These are phyloP conservation scores for Neckera pumila DNA, from an alignment of 225 moss, liverwort and hornwort genomes.

Conservation along the genomic window DNA sequence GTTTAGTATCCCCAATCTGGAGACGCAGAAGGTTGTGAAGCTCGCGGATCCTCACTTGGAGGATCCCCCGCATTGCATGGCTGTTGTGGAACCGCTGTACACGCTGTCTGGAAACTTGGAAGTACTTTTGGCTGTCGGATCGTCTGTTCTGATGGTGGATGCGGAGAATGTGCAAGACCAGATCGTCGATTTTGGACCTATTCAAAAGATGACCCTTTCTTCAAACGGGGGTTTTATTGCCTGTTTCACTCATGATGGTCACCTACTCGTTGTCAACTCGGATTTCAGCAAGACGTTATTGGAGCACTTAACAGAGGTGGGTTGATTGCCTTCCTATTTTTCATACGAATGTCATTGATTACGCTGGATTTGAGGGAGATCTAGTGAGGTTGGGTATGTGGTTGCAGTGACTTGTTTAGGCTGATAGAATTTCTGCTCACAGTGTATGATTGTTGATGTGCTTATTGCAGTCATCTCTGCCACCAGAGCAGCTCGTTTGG, in stretches of 20 bases:
- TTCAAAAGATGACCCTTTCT: conserved; percentile 88
- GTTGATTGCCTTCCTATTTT: neutral
- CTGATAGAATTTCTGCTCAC: neutral
- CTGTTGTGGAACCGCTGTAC: conserved; percentile 71
- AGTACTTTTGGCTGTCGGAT: conserved; percentile 74
- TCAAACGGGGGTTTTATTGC: conserved; percentile 73
- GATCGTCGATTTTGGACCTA: conserved; percentile 63
- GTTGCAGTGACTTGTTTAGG: neutral
- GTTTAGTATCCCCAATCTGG: conserved; percentile 86
- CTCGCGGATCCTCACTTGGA: conserved; percentile 79
- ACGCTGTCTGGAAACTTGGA: conserved; percentile 84
- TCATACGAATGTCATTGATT: neutral
- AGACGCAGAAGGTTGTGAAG: conserved; percentile 58
- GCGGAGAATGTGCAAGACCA: conserved; percentile 67
- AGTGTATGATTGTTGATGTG: conserved; percentile 1
- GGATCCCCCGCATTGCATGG: conserved; percentile 80
- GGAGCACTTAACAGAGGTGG: conserved; percentile 75
- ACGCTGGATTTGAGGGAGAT: neutral
- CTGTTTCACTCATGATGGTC: conserved; percentile 92
- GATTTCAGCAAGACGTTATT: conserved; percentile 81
- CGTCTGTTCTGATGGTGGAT: conserved; percentile 71
- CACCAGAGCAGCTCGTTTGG: conserved; percentile 98
- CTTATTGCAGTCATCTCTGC: conserved; percentile 65
- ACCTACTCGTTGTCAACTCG: conserved; percentile 59
- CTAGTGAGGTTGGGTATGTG: neutral